Percentiles rank a stretch among this genome's conserved stretches.
phyloP scores from a whole-genome alignment of 805 yeast genomes.

The Schwanniomyces pseudopolymorphus region DNA sequence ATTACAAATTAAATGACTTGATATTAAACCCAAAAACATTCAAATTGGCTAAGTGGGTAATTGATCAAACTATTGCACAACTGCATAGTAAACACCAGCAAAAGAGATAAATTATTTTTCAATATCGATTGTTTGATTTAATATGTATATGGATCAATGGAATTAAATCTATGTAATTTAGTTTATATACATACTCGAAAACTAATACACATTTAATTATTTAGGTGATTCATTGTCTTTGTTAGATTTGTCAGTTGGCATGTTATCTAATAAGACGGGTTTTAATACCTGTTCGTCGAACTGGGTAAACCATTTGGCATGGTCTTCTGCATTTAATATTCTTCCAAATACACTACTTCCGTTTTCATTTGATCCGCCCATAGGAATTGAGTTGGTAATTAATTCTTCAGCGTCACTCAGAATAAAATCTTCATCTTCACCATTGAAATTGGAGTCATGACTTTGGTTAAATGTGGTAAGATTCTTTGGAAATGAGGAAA shows the following conservation, averaged over 20 bases:
- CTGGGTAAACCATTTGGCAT: conserved; percentile 86
- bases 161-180: background rate
- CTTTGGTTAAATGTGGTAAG: background rate
- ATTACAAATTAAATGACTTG: conserved; percentile 62
- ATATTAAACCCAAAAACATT: conserved; percentile 61
- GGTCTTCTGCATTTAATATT: conserved; percentile 60
- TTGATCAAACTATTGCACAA: conserved; percentile 61
- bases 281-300: conserved; percentile 93
- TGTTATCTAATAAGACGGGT: conserved; percentile 79
- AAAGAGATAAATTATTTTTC: background rate
- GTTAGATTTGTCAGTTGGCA: conserved; percentile 23
- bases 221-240: conserved; percentile 2
- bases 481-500: conserved; percentile 17
- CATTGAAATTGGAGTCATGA: conserved; percentile 17
- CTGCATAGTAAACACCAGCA: conserved; percentile 11
- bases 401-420: conserved; percentile 40
- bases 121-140: background rate
- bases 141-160: background rate
- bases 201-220: background rate
- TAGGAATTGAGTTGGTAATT: conserved; percentile 3
- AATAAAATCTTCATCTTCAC: conserved; percentile 20
- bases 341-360: conserved; percentile 36
- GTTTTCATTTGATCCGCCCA: conserved; percentile 2
- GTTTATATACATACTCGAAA: background rate
- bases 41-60: conserved; percentile 69